Conservation (phyloP, 2,329 filamentous ascomycete species). For the Aspergillus sp. region DNA sequence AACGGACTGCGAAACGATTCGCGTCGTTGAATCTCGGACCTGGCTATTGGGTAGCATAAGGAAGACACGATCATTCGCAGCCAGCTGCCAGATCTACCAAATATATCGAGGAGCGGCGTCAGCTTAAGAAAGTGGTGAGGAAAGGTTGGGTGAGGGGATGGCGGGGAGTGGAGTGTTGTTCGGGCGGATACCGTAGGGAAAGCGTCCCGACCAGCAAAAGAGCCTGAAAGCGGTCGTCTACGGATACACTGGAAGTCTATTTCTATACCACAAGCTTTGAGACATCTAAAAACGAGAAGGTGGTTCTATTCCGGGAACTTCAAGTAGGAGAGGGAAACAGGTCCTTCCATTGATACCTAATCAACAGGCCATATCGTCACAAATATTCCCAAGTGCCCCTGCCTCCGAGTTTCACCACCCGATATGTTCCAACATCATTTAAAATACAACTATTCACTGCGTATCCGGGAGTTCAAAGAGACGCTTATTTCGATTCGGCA, state of each 20-base stretch:
- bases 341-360: constrained; percentile 28
- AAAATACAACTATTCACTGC: constrained; percentile 22
- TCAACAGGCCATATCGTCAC: constrained; percentile 39
- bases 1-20: constrained; percentile 37
- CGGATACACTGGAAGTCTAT: neutral
- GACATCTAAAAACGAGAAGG: constrained; percentile 14
- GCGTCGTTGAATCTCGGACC: constrained; percentile 30
- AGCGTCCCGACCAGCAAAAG: constrained; percentile 17
- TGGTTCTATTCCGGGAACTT: constrained; percentile 1
- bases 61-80: constrained; percentile 23
- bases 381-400: constrained; percentile 28
- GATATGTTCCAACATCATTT: constrained; percentile 16
- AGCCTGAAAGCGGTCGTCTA: constrained; percentile 1
- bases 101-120: constrained; percentile 6
- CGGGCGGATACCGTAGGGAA: constrained; percentile 19
- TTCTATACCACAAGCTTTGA: constrained; percentile 1
- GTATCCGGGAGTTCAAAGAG: constrained; percentile 16
- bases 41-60: constrained; percentile 38
- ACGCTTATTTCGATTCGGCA: constrained; percentile 43
- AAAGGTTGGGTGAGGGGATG: constrained; percentile 20
- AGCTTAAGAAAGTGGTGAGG: constrained; percentile 3
- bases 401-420: constrained; percentile 21
- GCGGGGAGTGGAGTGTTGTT: constrained; percentile 14
- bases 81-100: constrained; percentile 23
- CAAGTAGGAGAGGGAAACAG: constrained; percentile 19